Base-by-base conservation (phyloP, 192 early-diverging fungal species). In the Coemansia sp. region DNA sequence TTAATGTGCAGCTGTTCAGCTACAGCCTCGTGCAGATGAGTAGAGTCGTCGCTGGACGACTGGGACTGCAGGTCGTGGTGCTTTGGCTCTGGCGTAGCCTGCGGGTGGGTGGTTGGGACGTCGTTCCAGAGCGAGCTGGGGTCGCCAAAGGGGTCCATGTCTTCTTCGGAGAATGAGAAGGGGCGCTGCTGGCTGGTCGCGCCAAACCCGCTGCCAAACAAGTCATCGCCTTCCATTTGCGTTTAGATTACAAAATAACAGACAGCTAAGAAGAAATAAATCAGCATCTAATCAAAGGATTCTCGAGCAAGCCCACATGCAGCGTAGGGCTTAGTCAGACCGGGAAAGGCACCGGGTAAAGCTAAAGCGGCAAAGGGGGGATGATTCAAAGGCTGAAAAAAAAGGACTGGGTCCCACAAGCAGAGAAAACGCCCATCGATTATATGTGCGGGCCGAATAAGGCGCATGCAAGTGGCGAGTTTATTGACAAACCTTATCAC, bases 121-220 rank as follows among this genome's bases (percentile, higher is more conserved):
- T 55, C 46, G 39, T 43, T 59, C 73, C 73, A 76, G 37, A 63
- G 66, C 23, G 65, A 69, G 40, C 16, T 47, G 3, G 45, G 39
- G 31, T 66, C 66, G 59, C 62, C 59, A 44, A 76, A 76, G 15
- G 73, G 73, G 50, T 76, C 62, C 73, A 76, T 76, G 62, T 76
- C 73, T 14, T 62, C 56, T 26, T 34, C 64, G 54, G 61, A 62
- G 39, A 76, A 69, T 8, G 62, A 58, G 37, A 76, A 76, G 7
- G 62, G 47, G 39, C 61, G 58, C 37, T 58, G 62, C 37, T 58
- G 62, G 17, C 58, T 32, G 34, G 53, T 16, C 1, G 64, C 21
- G 23, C 64, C 72, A 56, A 76, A 76, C 7, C 66, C 66, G 42
- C 51, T 43, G 42, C 73, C 61, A 56, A 76, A 76, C 21, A 76